Percentiles rank a stretch among this genome's conserved stretches.
phyloP scores from a whole-genome alignment of 1,284 basidiomycete species.

The Tilletia setariae region DNA sequence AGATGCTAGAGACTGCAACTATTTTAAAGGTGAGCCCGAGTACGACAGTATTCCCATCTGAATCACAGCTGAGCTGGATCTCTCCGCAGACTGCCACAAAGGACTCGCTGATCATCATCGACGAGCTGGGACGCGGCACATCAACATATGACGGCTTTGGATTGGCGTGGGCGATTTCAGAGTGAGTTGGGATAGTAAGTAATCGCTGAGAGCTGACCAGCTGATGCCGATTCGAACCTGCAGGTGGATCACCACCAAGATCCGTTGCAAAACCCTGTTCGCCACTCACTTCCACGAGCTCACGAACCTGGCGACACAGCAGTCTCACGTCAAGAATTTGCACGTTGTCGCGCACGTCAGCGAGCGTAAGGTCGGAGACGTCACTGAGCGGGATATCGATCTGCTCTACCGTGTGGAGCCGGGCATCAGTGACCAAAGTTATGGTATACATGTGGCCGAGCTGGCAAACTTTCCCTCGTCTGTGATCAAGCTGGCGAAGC shows the following conservation, averaged over 20 bases:
- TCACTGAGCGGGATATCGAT: conserved; percentile 58
- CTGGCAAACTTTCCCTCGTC: conserved; percentile 92
- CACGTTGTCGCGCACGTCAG: conserved; percentile 93
- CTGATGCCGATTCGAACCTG: not conserved
- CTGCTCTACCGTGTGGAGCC: conserved; percentile 86
- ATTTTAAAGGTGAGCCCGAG: conserved; percentile 71
- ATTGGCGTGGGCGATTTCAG: conserved; percentile 96
- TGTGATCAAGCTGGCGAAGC: conserved; percentile 87
- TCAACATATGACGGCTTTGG: conserved; percentile 99
- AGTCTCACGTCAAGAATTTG: conserved; percentile 83
- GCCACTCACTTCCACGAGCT: conserved; percentile 98
- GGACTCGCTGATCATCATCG: conserved; percentile 94
- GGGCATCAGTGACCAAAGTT: conserved; percentile 77
- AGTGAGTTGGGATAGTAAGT: no score
- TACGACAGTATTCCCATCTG: no score
- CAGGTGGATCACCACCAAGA: conserved; percentile 86
- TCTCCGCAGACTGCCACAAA: conserved; percentile 68
- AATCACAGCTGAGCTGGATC: not conserved
- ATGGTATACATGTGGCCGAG: conserved; percentile 96
- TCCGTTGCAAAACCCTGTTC: conserved; percentile 74
- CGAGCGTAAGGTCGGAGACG: conserved; percentile 41
- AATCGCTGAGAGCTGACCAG: not conserved
- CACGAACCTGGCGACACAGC: conserved; percentile 81
- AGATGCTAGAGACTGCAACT: conserved; percentile 96
- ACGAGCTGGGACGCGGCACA: conserved; percentile 96